Percentiles rank a stretch among this genome's conserved stretches.
Evolutionary conservation across 208 protist species (phyloP).

Genomic region (Leishmania amazonensis): DNA sequence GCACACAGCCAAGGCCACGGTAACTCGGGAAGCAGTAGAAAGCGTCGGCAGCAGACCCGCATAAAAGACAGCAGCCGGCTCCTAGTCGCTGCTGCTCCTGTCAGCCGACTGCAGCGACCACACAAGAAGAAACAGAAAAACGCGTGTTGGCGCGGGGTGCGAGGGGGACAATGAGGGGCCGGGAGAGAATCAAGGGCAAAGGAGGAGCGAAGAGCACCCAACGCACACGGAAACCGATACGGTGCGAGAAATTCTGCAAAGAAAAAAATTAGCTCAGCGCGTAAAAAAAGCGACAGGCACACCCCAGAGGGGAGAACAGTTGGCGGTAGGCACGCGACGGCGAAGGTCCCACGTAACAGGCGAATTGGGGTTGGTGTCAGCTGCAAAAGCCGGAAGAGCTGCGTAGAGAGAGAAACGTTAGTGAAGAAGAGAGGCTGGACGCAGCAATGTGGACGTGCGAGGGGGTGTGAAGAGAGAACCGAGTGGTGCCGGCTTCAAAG

Average conservation of each 20-base stretch:
- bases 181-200: not conserved
- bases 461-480: not conserved
- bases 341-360: not conserved
- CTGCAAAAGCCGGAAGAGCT: not conserved
- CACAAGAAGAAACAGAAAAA: not conserved
- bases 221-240: not conserved
- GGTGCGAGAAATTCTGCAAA: not conserved
- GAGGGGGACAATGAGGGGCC: not conserved
- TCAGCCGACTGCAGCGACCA: not conserved
- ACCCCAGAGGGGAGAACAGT: not conserved
- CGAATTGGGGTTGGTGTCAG: not conserved
- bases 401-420: not conserved
- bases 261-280: not conserved
- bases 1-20: not conserved
- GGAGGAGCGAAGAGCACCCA: not conserved
- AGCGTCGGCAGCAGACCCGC: not conserved
- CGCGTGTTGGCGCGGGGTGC: not conserved
- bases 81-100: not conserved
- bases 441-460: not conserved
- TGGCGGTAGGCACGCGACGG: not conserved
- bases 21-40: not conserved
- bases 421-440: not conserved
- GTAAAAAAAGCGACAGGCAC: not conserved
- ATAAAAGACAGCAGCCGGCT: not conserved
- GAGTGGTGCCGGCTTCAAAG: not conserved